Evolutionary conservation across 495 filamentous ascomycete genomes (phyloP).

Genomic region (Penicillium tannophilum): DNA sequence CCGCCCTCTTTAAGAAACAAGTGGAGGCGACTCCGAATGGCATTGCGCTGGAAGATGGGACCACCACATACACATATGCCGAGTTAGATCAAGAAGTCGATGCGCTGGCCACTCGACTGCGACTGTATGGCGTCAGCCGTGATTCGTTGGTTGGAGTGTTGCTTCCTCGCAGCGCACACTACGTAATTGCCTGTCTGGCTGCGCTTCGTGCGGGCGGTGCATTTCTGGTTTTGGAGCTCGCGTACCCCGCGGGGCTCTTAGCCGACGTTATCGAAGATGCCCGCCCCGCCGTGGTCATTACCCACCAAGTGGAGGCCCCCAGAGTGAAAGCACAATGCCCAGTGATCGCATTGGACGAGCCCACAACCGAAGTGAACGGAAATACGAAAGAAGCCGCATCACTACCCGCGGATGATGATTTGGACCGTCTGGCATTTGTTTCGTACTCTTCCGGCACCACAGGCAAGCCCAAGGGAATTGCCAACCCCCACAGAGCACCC

Average conservation of each 20-base stretch:
- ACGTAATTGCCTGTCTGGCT: slow-evolving; percentile 70
- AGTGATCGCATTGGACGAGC: slow-evolving; percentile 57
- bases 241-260: slow-evolving; percentile 64
- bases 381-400: slow-evolving; percentile 39
- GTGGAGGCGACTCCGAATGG: slow-evolving; percentile 58
- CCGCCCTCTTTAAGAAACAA: slow-evolving; percentile 61
- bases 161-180: slow-evolving; percentile 66
- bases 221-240: slow-evolving; percentile 70
- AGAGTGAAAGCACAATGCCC: slow-evolving; percentile 59
- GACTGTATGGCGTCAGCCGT: slow-evolving; percentile 58
- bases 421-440: slow-evolving; percentile 66
- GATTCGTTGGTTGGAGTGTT: slow-evolving; percentile 67
- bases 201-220: slow-evolving; percentile 67
- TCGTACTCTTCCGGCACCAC: slow-evolving; percentile 70
- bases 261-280: slow-evolving; percentile 69
- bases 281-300: slow-evolving; percentile 62
- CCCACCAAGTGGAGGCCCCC: slow-evolving; percentile 52
- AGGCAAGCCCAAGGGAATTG: slow-evolving; percentile 70
- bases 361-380: slow-evolving; percentile 38
- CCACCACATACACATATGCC: slow-evolving; percentile 57
- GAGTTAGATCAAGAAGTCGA: slow-evolving; percentile 62
- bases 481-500: slow-evolving; percentile 65
- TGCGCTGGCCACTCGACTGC: slow-evolving; percentile 55
- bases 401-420: slow-evolving; percentile 57
- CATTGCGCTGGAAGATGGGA: slow-evolving; percentile 63